Conservation (phyloP, 805 yeast species). For the Cyberlindnera galapagoensis region DNA sequence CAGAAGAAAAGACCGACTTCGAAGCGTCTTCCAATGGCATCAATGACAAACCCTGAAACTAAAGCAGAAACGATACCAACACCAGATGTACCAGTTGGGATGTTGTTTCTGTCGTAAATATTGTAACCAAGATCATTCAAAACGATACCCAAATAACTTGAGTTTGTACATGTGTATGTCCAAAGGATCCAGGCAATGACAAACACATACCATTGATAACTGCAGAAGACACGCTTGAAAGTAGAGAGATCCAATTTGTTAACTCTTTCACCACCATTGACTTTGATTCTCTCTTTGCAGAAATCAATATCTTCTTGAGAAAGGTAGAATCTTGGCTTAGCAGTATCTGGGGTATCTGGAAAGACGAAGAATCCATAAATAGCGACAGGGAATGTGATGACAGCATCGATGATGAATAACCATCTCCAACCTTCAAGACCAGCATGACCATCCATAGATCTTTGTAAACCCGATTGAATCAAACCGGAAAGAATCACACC, state of each 20-base stretch:
- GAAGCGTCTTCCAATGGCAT: constrained; percentile 13
- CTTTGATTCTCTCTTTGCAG: constrained; percentile 8
- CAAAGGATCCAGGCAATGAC: constrained; percentile 13
- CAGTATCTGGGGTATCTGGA: background rate
- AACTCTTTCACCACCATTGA: constrained; percentile 14
- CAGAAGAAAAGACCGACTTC: constrained; percentile 9
- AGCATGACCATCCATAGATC: constrained; percentile 7
- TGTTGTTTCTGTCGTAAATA: constrained; percentile 20
- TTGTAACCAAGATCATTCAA: constrained; percentile 18
- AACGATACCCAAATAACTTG: constrained; percentile 13
- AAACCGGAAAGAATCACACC: constrained; percentile 3
- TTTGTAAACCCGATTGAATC: constrained; percentile 2
- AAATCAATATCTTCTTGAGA: constrained; percentile 12
- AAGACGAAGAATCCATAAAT: background rate
- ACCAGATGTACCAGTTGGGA: constrained; percentile 16
- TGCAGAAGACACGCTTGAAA: constrained; percentile 14
- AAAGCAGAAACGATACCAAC: constrained; percentile 16
- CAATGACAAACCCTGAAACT: constrained; percentile 15
- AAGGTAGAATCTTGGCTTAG: constrained; percentile 13
- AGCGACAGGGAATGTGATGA: background rate
- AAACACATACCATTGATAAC: constrained; percentile 20
- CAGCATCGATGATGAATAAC: constrained; percentile 5
- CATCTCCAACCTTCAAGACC: constrained; percentile 26
- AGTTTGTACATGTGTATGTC: constrained; percentile 8
- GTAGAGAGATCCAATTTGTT: constrained; percentile 10